Base-by-base conservation (phyloP, 805 yeast species). In the Wickerhamomyces bovis region DNA sequence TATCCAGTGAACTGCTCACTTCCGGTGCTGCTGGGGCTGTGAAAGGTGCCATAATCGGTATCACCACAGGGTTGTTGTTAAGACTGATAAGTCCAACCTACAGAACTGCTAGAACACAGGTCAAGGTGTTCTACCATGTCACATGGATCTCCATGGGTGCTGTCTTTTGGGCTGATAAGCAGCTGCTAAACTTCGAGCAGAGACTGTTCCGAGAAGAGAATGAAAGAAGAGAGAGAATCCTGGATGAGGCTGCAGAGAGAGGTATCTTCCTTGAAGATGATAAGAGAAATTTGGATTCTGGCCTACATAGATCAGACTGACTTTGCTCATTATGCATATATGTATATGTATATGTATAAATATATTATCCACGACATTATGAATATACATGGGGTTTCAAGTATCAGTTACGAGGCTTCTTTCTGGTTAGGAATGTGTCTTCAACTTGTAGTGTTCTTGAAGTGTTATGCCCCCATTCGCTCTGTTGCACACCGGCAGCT, bases 211-310 rank as follows among this genome's bases (percentile, higher is more conserved):
- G 48, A 9, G 64, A 64, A 19, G 72, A 71, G 46, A 47, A 56
- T 38, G 49, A 48, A n/a, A 63, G 70, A 52, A 63, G 73, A 49
- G 58, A 57, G 33, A 62, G 56, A 41, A 55, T 69, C 21, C 45
- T 71, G 38, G 71, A 70, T 47, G 72, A 69, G 35, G 76, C 75
- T 23, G 76, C 76, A 12, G 75, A 72, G 25, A 62, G 71, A 45
- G 77, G 76, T 3, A 58, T 70, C 16, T 71, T 67, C 42, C 46
- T 71, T 38, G 74, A 71, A 44, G 73, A 69, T 38, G 67, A 58
- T 44, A 45, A 36, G 38, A 16, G 46, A 26, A 46, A 40, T 31
- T 16, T 50, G 11, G 53, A 49, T 30, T 38, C 33, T 21, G 54
- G 54, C 11, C 38, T 43, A 13, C 50, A 44, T 33, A 51, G 23